phyloP scores from a whole-genome alignment of 1,284 basidiomycete species.

The Tremellales sp. region DNA sequence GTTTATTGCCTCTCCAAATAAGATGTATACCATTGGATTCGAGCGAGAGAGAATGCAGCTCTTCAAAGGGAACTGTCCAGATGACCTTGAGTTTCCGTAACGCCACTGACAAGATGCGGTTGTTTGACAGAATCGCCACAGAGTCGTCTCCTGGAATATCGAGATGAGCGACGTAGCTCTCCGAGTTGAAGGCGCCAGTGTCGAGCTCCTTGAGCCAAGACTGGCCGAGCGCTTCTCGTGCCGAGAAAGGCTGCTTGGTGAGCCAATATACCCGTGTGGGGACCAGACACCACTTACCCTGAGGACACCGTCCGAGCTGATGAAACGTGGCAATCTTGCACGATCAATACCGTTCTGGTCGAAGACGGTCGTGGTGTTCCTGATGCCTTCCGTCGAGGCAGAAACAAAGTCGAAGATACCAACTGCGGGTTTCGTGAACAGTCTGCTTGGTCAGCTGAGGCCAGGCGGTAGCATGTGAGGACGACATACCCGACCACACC shows the following conservation, averaged over 20 bases:
- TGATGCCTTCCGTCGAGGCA: conserved; percentile 94
- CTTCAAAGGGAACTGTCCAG: conserved; percentile 87
- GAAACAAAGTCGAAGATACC: conserved; percentile 95
- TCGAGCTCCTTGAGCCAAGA: conserved; percentile 87
- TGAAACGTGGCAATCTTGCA: conserved; percentile 79
- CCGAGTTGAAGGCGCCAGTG: conserved; percentile 70
- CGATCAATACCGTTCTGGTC: conserved; percentile 89
- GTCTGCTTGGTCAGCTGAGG: conserved; percentile 10
- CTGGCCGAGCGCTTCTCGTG: conserved; percentile 87
- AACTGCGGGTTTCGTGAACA: conserved; percentile 89
- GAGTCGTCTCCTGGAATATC: conserved; percentile 76
- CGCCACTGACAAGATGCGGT: conserved; percentile 76
- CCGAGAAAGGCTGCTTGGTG: conserved; percentile 68
- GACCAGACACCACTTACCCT: conserved; percentile 53
- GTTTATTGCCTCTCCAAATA: conserved; percentile 55
- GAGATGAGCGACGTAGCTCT: conserved; percentile 89
- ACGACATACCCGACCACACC: conserved; percentile 76
- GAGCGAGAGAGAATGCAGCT: conserved; percentile 80
- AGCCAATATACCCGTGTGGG: not conserved
- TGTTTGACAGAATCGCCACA: conserved; percentile 75
- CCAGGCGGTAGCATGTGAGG: no score
- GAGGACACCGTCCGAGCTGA: conserved; percentile 79
- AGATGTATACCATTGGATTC: conserved; percentile 87
- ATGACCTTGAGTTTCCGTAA: conserved; percentile 77
- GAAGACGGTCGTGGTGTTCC: conserved; percentile 98